These are phyloP conservation scores for Phytophthora multivora DNA, from an alignment of 352 stramenopile genomes.

Conservation along the genomic window DNA sequence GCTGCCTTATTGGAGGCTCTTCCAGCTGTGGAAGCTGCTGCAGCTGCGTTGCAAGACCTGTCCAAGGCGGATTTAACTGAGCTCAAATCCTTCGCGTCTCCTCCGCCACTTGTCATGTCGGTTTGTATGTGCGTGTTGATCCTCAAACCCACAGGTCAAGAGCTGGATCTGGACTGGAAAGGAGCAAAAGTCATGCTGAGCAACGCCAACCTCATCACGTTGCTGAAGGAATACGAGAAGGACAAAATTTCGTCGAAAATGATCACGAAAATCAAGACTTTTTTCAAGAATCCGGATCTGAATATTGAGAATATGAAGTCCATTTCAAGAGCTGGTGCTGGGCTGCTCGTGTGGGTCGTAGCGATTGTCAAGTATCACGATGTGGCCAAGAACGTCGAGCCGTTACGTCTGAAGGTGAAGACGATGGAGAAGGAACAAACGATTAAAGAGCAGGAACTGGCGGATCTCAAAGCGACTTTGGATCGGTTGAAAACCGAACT, in stretches of 20 bases:
- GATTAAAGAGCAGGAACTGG: constrained; percentile 89
- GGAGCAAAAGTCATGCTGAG: constrained; percentile 95
- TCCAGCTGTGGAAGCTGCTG: constrained; percentile 93
- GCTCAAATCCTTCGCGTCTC: constrained; percentile 95
- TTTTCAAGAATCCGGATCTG: constrained; percentile 93
- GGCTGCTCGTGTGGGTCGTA: constrained; percentile 93
- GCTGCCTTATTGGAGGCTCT: constrained; percentile 92
- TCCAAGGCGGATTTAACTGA: constrained; percentile 96
- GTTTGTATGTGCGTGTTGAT: constrained; percentile 93
- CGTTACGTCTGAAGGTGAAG: constrained; percentile 91
- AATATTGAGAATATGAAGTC: constrained; percentile 96
- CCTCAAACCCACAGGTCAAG: constrained; percentile 91
- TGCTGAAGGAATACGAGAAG: constrained; percentile 96
- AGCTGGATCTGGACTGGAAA: constrained; percentile 93
- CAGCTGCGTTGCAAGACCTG: constrained; percentile 92
- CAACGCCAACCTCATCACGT: constrained; percentile 90
- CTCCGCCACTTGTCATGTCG: constrained; percentile 92
- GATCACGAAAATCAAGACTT: constrained; percentile 95
- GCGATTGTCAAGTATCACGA: constrained; percentile 97
- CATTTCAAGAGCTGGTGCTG: constrained; percentile 91
- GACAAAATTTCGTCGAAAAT: constrained; percentile 96
- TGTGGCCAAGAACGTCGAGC: constrained; percentile 95
- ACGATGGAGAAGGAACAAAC: constrained; percentile 94
- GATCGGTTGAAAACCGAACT: constrained; percentile 86
- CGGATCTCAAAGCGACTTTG: constrained; percentile 87